Conservation (phyloP, 139 green algal species). For the Chlorella sorokiniana region DNA sequence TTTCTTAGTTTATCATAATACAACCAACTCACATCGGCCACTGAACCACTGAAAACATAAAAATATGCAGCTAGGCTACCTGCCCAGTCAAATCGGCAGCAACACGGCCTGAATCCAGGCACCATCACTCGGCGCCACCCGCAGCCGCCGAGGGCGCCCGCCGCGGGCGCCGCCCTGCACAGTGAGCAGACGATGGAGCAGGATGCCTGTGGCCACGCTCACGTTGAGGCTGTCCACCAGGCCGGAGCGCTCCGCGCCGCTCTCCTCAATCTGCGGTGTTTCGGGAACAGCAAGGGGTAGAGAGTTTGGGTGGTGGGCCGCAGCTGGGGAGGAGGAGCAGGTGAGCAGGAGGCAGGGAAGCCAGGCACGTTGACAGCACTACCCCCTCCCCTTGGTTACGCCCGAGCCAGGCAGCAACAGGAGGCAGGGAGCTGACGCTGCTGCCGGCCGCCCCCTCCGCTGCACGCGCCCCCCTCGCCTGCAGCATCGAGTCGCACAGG, state of each 20-base stretch:
- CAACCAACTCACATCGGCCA: too few relatives aligned
- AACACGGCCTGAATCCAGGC: too few relatives aligned
- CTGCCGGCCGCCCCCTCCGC: not conserved
- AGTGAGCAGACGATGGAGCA: slow-evolving; percentile 82
- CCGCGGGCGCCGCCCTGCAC: not conserved
- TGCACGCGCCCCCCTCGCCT: not conserved
- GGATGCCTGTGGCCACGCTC: slow-evolving; percentile 88
- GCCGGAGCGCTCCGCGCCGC: not conserved
- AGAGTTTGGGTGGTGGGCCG: too few relatives aligned
- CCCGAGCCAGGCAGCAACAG: not conserved
- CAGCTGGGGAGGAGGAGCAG: too few relatives aligned
- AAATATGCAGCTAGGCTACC: too few relatives aligned
- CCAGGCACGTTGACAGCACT: not conserved
- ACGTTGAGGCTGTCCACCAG: slow-evolving; percentile 93
- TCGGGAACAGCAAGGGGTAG: not conserved
- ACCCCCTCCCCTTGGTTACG: not conserved
- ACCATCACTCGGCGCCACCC: too few relatives aligned
- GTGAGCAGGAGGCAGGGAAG: not conserved
- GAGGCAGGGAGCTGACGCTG: not conserved
- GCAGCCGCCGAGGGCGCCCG: not conserved
- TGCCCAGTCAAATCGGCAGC: too few relatives aligned
- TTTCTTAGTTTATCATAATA: too few relatives aligned
- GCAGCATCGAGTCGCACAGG: slow-evolving; percentile 38
- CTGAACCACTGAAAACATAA: too few relatives aligned
- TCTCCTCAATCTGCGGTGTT: slow-evolving; percentile 10